phyloP scores from a whole-genome alignment of 192 early-diverging fungal species.

The Backusella circina region DNA sequence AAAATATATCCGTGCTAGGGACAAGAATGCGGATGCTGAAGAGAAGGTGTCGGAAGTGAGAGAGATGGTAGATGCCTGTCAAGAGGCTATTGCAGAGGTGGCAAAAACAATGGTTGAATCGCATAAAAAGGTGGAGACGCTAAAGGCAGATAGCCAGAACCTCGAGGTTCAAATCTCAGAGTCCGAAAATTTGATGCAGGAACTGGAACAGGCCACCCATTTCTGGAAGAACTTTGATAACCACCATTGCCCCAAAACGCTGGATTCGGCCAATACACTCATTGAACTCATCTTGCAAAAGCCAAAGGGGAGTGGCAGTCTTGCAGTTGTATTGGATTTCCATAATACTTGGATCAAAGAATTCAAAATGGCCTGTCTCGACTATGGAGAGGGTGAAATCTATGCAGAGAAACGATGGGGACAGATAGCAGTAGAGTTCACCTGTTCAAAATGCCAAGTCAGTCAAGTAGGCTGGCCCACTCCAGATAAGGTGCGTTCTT shows the following conservation, averaged over 20 bases:
- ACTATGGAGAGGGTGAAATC: slow-evolving; percentile 15
- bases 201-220: slow-evolving; percentile 2
- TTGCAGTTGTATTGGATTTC: background rate
- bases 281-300: background rate
- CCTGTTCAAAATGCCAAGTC: slow-evolving; percentile 15
- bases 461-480: slow-evolving; percentile 20
- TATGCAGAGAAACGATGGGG: slow-evolving; percentile 17
- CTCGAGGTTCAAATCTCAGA: background rate
- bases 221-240: slow-evolving; percentile 15
- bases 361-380: slow-evolving; percentile 1
- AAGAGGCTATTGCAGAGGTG: background rate
- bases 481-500: slow-evolving; percentile 20
- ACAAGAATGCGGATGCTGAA: slow-evolving; percentile 24
- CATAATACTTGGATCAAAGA: slow-evolving; percentile 7
- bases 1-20: slow-evolving; percentile 23
- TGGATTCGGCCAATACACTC: background rate
- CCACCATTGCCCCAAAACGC: background rate
- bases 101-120: background rate
- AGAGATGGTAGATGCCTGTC: slow-evolving; percentile 4
- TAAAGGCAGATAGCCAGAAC: background rate
- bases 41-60: slow-evolving; percentile 20
- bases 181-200: background rate
- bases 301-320: background rate
- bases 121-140: background rate
- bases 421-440: slow-evolving; percentile 10